phyloP scores from a whole-genome alignment of 1,284 basidiomycete species.

The Vanrija humicola region DNA sequence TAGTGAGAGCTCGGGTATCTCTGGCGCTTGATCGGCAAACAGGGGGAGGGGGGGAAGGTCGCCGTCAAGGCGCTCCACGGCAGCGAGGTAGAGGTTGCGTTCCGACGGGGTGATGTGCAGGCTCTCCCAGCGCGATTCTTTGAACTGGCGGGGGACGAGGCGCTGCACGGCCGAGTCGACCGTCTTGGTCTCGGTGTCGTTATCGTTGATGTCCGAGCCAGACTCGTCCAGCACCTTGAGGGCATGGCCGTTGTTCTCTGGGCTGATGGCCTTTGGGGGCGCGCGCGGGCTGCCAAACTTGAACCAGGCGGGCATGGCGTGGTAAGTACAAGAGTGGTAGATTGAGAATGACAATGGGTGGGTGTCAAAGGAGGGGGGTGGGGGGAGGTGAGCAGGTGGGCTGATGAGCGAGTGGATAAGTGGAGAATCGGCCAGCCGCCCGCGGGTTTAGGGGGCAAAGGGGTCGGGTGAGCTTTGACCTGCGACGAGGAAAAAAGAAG shows the following conservation, averaged over 20 bases:
- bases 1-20: constrained; percentile 17
- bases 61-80: constrained; percentile 33
- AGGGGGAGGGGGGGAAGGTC: constrained; percentile 25
- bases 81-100: constrained; percentile 39
- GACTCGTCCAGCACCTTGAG: neutral
- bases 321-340: too few relatives aligned
- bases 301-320: too few relatives aligned
- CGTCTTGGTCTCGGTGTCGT: neutral
- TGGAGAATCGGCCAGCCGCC: too few relatives aligned
- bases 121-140: constrained; percentile 27
- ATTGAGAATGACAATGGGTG: too few relatives aligned
- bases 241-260: neutral
- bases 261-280: too few relatives aligned
- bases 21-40: constrained; percentile 37
- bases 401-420: too few relatives aligned
- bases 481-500: too few relatives aligned
- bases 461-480: too few relatives aligned
- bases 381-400: too few relatives aligned
- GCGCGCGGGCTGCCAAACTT: too few relatives aligned
- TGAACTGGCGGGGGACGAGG: constrained; percentile 26
- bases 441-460: too few relatives aligned
- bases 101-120: constrained; percentile 38
- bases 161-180: neutral
- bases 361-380: too few relatives aligned
- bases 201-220: neutral